These are phyloP conservation scores for Cystobasidium tubakii DNA, from an alignment of 768 basidiomycete genomes.

Conservation along the genomic window DNA sequence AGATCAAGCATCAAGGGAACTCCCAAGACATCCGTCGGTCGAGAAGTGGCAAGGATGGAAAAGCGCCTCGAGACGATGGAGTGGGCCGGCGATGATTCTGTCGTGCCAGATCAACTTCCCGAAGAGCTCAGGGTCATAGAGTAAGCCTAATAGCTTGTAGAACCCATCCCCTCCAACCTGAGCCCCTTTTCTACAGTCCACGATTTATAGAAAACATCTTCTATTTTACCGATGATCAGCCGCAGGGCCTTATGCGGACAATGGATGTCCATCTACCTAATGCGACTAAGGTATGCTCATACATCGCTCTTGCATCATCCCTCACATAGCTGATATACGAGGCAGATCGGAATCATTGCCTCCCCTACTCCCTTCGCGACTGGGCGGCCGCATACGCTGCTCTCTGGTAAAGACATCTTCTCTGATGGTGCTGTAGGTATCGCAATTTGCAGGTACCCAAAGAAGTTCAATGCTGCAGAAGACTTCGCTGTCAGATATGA, in stretches of 20 bases:
- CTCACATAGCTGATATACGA: background rate
- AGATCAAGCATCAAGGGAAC: slow-evolving; percentile 28
- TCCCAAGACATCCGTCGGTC: slow-evolving; percentile 32
- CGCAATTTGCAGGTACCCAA: slow-evolving; percentile 50
- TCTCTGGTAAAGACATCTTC: slow-evolving; percentile 57
- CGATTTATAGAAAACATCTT: slow-evolving; percentile 5
- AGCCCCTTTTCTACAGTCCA: slow-evolving; percentile 6
- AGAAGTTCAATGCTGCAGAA: slow-evolving; percentile 33
- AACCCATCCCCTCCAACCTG: background rate
- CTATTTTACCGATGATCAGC: slow-evolving; percentile 36
- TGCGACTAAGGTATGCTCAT: background rate
- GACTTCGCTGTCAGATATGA: slow-evolving; percentile 47
- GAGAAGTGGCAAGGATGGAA: slow-evolving; percentile 33
- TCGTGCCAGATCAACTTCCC: slow-evolving; percentile 24
- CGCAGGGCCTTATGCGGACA: slow-evolving; percentile 34
- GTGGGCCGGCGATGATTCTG: slow-evolving; percentile 28
- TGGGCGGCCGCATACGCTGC: slow-evolving; percentile 66
- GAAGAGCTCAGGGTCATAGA: slow-evolving; percentile 3
- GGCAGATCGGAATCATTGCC: slow-evolving; percentile 62
- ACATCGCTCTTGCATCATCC: background rate
- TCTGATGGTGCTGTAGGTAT: slow-evolving; percentile 68
- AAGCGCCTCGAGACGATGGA: slow-evolving; percentile 18
- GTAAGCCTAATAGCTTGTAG: background rate
- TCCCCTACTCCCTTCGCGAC: slow-evolving; percentile 74
- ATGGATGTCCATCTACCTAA: slow-evolving; percentile 22